These are phyloP conservation scores for Mucuna pruriens DNA, from an alignment of 306 rosid genomes.

Conservation along the genomic window DNA sequence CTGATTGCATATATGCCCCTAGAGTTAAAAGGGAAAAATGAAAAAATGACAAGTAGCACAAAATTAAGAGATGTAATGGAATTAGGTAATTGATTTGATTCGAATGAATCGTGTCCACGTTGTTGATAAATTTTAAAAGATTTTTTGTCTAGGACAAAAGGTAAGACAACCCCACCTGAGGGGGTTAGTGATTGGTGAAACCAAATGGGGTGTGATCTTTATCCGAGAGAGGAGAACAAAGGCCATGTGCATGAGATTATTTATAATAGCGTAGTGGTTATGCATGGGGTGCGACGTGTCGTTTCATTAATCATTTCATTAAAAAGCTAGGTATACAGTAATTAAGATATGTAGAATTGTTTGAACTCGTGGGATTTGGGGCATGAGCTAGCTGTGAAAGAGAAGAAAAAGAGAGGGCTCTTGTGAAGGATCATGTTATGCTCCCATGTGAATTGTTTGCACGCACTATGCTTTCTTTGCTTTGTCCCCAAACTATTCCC, in stretches of 20 bases:
- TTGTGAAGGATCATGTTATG: constrained; percentile 55
- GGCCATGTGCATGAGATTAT: constrained; percentile 46
- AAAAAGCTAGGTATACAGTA: constrained; percentile 22
- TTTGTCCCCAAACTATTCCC: constrained; percentile 80
- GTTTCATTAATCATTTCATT: constrained; percentile 30
- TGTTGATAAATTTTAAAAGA: constrained; percentile 21
- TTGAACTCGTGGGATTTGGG: constrained; percentile 39
- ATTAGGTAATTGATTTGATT: constrained; percentile 42
- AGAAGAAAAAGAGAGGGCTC: constrained; percentile 32
- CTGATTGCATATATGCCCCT: not conserved
- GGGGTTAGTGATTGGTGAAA: constrained; percentile 40
- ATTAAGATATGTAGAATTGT: constrained; percentile 28
- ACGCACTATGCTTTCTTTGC: constrained; percentile 71
- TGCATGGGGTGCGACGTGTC: constrained; percentile 39
- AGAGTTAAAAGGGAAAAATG: not conserved
- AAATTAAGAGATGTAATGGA: constrained; percentile 33
- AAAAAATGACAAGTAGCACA: not conserved
- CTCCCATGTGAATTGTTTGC: constrained; percentile 84
- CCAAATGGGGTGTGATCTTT: constrained; percentile 25
- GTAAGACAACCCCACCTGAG: constrained; percentile 38
- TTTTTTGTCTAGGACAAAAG: not conserved
- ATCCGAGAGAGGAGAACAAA: constrained; percentile 27
- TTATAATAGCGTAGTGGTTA: constrained; percentile 35
- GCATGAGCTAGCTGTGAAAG: constrained; percentile 51
- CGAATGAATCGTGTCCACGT: constrained; percentile 38